A percentile compares a stretch with the other conserved stretches of the same genome.
Evolutionary conservation across 495 filamentous ascomycete species (phyloP).

Genomic region (Lophiostoma macrostomum): DNA sequence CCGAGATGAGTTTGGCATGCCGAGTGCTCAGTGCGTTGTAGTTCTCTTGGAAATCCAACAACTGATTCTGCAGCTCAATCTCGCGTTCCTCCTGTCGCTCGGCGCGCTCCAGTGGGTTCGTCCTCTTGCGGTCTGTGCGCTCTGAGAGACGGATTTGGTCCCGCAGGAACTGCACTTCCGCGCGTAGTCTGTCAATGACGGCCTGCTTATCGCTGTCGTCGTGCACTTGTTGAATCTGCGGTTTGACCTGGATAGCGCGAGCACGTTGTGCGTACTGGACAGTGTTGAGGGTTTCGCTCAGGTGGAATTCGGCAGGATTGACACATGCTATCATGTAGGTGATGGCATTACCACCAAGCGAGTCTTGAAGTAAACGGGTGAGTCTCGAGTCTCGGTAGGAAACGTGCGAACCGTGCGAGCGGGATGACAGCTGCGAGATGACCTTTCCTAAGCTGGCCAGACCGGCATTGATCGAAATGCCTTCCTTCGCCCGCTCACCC

Average conservation of each 20-base stretch:
- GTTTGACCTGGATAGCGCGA: constrained; percentile 95
- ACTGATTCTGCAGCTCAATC: constrained; percentile 86
- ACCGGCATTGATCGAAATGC: constrained; percentile 97
- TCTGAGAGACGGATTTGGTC: constrained; percentile 82
- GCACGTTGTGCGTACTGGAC: constrained; percentile 96
- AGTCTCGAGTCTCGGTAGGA: constrained; percentile 97
- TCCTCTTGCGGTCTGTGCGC: constrained; percentile 57
- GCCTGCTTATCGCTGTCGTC: constrained; percentile 96
- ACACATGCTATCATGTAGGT: constrained; percentile 99
- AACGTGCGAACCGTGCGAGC: constrained; percentile 82
- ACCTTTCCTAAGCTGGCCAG: constrained; percentile 95
- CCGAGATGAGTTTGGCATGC: constrained; percentile 91
- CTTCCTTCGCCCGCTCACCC: constrained; percentile 91
- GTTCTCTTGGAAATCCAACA: constrained; percentile 91
- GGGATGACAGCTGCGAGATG: constrained; percentile 94
- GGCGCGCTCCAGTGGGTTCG: constrained; percentile 59
- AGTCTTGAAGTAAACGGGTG: constrained; percentile 94
- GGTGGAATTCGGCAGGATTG: constrained; percentile 92
- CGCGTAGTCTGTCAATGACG: constrained; percentile 87
- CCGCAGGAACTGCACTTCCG: constrained; percentile 88
- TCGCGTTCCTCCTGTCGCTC: constrained; percentile 84
- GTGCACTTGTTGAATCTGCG: constrained; percentile 82
- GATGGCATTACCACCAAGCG: constrained; percentile 94
- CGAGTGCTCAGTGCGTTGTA: constrained; percentile 86
- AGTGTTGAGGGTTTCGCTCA: constrained; percentile 97